Percentiles rank a stretch among this genome's conserved stretches.
Conservation (phyloP, 768 basidiomycete species). For the Psilocybe azurescens region DNA sequence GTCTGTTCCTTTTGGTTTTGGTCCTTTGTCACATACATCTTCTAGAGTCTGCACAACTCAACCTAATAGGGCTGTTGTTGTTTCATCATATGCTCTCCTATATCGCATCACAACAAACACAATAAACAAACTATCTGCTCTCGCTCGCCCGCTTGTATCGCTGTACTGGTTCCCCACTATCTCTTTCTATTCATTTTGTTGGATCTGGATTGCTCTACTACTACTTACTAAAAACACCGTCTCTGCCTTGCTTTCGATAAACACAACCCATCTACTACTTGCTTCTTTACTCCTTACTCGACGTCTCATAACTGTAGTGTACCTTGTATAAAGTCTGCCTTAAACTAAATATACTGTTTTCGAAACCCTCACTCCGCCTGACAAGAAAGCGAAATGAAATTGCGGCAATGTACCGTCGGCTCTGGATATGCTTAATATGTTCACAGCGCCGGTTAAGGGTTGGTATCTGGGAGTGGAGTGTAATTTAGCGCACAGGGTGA, state of each 20-base stretch:
- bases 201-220: constrained; percentile 6
- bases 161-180: neutral
- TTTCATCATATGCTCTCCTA: neutral
- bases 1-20: neutral
- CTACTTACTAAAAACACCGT: neutral
- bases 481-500: neutral
- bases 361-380: too few species aligned
- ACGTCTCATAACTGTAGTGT: constrained; percentile 5
- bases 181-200: neutral
- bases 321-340: constrained; percentile 1
- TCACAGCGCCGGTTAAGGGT: neutral
- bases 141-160: neutral
- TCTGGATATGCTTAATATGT: neutral
- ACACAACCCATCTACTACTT: neutral
- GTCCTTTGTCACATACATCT: constrained; percentile 10
- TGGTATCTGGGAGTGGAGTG: neutral
- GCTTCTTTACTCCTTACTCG: constrained; percentile 2
- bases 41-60: constrained; percentile 1
- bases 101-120: neutral
- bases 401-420: neutral
- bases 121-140: neutral
- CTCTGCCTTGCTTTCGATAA: constrained; percentile 10
- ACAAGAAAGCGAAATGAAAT: neutral
- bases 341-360: neutral
- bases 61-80: neutral